phyloP scores from a whole-genome alignment of 805 yeast species.

The Myxozyma mucilagina region DNA sequence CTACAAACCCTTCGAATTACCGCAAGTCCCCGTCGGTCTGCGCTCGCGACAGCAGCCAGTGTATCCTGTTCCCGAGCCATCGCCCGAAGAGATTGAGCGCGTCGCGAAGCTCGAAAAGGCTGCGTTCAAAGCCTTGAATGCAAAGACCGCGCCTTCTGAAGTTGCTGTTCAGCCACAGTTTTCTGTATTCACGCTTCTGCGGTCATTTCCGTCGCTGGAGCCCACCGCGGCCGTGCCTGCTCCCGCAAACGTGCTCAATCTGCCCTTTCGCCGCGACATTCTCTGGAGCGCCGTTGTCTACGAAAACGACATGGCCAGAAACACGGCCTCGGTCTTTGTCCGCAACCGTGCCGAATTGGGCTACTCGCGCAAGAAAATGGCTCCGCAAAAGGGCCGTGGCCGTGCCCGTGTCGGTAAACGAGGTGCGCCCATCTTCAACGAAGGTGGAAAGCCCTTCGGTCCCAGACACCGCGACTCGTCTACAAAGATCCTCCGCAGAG shows the following conservation, averaged over 20 bases:
- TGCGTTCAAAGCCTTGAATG: background rate
- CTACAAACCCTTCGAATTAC: background rate
- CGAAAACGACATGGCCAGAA: constrained; percentile 68
- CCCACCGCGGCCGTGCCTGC: constrained; percentile 79
- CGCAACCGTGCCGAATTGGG: constrained; percentile 85
- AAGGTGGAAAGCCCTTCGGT: constrained; percentile 87
- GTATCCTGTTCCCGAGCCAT: constrained; percentile 2
- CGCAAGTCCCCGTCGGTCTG: background rate
- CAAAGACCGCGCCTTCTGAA: background rate
- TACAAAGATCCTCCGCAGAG: constrained; percentile 69
- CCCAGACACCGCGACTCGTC: constrained; percentile 88
- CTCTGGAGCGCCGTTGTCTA: constrained; percentile 92
- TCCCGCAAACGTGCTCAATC: constrained; percentile 64
- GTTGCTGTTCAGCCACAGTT: constrained; percentile 19
- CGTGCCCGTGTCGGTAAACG: constrained; percentile 95
- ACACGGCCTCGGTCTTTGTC: constrained; percentile 52
- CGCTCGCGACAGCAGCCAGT: background rate
- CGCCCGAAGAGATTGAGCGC: background rate
- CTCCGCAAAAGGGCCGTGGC: constrained; percentile 93
- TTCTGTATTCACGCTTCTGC: constrained; percentile 33
- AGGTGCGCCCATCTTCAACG: constrained; percentile 86
- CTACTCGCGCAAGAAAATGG: constrained; percentile 76
- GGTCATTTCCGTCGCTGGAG: constrained; percentile 87
- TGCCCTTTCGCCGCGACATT: constrained; percentile 83
- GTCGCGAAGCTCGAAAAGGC: background rate